Conservation (phyloP, 352 stramenopile species). For the Phytophthora crassamura region DNA sequence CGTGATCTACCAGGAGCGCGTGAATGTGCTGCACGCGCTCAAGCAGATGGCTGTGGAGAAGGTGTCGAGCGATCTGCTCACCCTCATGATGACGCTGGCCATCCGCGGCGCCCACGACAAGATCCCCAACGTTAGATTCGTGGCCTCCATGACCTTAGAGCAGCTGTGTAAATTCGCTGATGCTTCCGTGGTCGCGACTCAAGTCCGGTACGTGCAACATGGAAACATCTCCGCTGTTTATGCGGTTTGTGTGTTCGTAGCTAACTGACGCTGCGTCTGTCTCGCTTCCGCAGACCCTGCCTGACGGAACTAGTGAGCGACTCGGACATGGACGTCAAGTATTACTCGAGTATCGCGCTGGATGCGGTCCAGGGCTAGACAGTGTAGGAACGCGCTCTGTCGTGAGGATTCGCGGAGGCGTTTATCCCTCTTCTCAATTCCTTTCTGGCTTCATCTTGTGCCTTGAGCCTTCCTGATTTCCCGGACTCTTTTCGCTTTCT, state of each 20-base stretch:
- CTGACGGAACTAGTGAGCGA: constrained; percentile 81
- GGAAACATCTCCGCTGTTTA: not conserved
- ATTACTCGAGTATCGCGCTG: constrained; percentile 84
- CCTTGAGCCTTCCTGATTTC: constrained; percentile 15
- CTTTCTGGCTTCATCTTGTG: constrained; percentile 33
- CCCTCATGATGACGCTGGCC: constrained; percentile 66
- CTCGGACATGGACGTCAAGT: constrained; percentile 87
- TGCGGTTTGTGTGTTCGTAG: not conserved
- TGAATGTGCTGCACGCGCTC: constrained; percentile 83
- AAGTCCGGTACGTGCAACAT: constrained; percentile 69
- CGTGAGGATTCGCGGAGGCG: constrained; percentile 31
- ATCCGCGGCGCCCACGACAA: constrained; percentile 83
- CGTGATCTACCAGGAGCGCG: constrained; percentile 87
- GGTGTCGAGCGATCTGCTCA: constrained; percentile 71
- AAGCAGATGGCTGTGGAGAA: constrained; percentile 82
- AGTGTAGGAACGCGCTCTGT: constrained; percentile 41
- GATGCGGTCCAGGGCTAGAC: constrained; percentile 75
- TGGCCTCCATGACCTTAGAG: constrained; percentile 86
- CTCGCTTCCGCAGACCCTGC: constrained; percentile 56
- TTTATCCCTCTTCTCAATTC: constrained; percentile 31
- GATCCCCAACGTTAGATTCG: constrained; percentile 91
- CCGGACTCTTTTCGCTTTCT: constrained; percentile 13
- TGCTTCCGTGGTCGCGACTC: constrained; percentile 62
- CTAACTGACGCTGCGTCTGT: constrained; percentile 6
- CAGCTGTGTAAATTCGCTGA: constrained; percentile 85